Evolutionary conservation across 2,329 filamentous ascomycete genomes (phyloP).

Genomic region (Hysterium pulicare): DNA sequence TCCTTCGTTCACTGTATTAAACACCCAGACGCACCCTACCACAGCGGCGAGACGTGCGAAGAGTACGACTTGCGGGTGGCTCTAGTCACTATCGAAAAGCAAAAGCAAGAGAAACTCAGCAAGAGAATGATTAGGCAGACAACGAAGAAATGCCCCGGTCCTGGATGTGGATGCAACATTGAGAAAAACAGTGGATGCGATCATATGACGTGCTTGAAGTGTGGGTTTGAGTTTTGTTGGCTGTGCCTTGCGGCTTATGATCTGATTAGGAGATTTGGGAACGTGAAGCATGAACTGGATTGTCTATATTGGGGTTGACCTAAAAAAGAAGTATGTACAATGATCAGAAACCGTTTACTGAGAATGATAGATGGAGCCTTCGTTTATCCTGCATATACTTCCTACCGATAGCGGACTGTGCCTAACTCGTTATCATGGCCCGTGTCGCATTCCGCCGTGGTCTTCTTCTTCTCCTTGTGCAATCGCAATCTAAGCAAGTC

Average conservation of each 20-base stretch:
- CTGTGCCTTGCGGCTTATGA: slow-evolving; percentile 18
- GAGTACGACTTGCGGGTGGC: slow-evolving; percentile 27
- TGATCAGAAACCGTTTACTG: too few species aligned
- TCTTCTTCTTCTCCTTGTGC: too few species aligned
- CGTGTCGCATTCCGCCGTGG: too few species aligned
- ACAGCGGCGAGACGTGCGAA: slow-evolving; percentile 29
- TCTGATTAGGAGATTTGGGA: slow-evolving; percentile 6
- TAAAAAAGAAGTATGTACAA: too few species aligned
- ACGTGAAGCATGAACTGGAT: slow-evolving; percentile 2
- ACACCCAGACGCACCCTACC: slow-evolving; percentile 23
- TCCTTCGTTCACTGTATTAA: slow-evolving; percentile 27
- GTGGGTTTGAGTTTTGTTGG: slow-evolving; percentile 34
- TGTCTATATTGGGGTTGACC: slow-evolving; percentile 6
- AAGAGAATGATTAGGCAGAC: slow-evolving; percentile 17
- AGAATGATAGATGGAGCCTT: too few species aligned
- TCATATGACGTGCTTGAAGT: slow-evolving; percentile 25
- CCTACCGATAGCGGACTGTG: too few species aligned
- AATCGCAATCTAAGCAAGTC: too few species aligned
- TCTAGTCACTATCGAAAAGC: neutral
- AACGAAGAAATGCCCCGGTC: slow-evolving; percentile 27
- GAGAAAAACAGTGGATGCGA: slow-evolving; percentile 35
- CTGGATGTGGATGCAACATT: slow-evolving; percentile 29
- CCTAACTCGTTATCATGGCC: too few species aligned
- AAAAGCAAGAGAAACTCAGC: slow-evolving; percentile 14
- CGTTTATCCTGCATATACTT: too few species aligned